phyloP scores from a whole-genome alignment of 192 early-diverging fungal species.

The Coemansia sp. region DNA sequence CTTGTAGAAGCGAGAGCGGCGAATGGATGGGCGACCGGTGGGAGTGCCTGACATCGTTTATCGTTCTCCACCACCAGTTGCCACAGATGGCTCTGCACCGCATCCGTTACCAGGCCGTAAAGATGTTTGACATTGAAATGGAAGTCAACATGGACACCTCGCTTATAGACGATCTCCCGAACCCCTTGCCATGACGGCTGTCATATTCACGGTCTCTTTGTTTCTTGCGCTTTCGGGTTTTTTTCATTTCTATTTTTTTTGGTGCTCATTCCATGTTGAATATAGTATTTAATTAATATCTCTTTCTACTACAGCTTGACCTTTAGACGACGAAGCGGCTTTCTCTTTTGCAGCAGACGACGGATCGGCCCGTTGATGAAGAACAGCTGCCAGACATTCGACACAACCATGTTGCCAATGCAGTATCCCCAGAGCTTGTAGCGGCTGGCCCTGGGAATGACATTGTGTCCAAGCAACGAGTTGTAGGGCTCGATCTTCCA shows the following conservation, averaged over 20 bases:
- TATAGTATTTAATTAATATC: neutral
- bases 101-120: constrained; percentile 43
- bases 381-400: constrained; percentile 51
- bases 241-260: neutral
- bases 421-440: constrained; percentile 58
- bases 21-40: constrained; percentile 53
- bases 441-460: constrained; percentile 57
- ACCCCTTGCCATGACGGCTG: neutral
- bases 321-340: constrained; percentile 37
- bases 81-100: constrained; percentile 47
- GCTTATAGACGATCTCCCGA: constrained; percentile 27
- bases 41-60: constrained; percentile 50
- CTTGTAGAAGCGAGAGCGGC: constrained; percentile 38
- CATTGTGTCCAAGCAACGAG: constrained; percentile 57
- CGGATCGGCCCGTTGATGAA: constrained; percentile 57
- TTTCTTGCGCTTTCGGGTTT: neutral
- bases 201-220: neutral
- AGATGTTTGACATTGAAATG: constrained; percentile 52
- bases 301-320: constrained; percentile 35
- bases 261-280: constrained; percentile 2
- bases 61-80: constrained; percentile 41
- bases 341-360: constrained; percentile 20
- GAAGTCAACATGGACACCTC: constrained; percentile 49
- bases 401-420: constrained; percentile 43
- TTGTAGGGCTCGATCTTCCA: constrained; percentile 53